phyloP scores from a whole-genome alignment of 345 rosid species.

The Dimocarpus longan region DNA sequence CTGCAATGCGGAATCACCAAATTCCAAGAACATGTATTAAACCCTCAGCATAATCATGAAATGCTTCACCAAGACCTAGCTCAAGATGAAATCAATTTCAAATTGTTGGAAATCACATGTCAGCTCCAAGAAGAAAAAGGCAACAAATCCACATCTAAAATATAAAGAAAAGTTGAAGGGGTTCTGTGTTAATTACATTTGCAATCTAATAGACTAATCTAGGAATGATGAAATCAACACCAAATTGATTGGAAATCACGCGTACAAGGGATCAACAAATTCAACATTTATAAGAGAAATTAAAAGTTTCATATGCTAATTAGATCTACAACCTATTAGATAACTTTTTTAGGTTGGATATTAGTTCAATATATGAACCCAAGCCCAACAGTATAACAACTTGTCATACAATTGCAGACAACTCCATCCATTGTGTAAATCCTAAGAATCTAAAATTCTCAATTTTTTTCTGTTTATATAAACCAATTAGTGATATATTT shows the following conservation, averaged over 20 bases:
- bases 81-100: not conserved
- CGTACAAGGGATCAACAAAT: no score
- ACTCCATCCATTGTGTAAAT: not conserved
- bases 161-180: not conserved
- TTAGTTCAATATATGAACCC: no score
- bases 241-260: not conserved
- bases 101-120: not conserved
- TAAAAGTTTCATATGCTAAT: no score
- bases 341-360: not conserved
- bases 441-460: not conserved
- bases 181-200: not conserved
- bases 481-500: not conserved
- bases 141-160: not conserved
- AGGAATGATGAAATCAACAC: not conserved
- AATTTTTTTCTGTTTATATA: not conserved
- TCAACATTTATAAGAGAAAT: no score
- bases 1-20: slow-evolving; percentile 46
- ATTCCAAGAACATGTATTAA: not conserved
- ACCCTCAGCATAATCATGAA: not conserved
- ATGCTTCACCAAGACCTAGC: not conserved
- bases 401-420: no score
- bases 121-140: not conserved
- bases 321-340: no score
- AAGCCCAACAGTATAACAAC: no score
- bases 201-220: not conserved